Evolutionary conservation across 768 basidiomycete species (phyloP).

Genomic region (Tephrocybe sp.): DNA sequence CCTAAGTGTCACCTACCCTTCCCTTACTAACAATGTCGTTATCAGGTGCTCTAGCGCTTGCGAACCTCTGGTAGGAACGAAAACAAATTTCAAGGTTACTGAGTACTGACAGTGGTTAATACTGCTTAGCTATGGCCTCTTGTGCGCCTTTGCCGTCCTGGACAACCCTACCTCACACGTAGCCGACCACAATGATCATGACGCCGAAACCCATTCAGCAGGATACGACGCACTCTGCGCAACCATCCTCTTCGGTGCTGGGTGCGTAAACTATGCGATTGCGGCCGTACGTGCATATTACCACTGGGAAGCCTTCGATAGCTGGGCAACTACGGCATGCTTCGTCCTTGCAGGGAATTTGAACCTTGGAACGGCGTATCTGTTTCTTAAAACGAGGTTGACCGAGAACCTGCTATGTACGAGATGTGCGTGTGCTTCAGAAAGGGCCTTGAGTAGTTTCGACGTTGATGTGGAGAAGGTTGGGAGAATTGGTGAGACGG

Average conservation of each 20-base stretch:
- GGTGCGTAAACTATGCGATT: constrained; percentile 12
- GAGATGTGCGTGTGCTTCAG: background rate
- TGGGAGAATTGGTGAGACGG: too few species aligned
- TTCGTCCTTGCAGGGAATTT: constrained; percentile 9
- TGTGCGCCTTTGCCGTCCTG: constrained; percentile 10
- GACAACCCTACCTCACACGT: background rate
- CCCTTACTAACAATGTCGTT: background rate
- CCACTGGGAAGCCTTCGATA: background rate
- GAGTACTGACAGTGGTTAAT: background rate
- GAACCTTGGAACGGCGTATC: constrained; percentile 10
- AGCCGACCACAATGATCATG: background rate
- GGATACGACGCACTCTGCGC: constrained; percentile 13
- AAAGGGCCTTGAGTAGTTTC: background rate
- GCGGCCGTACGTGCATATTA: constrained; percentile 6
- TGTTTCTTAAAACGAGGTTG: constrained; percentile 11
- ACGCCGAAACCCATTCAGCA: background rate
- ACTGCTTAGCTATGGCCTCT: constrained; percentile 9
- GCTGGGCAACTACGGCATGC: constrained; percentile 3
- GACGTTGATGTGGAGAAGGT: background rate
- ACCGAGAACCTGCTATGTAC: background rate
- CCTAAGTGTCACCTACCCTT: background rate
- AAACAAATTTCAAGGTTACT: background rate
- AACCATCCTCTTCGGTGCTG: constrained; percentile 11
- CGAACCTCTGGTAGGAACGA: constrained; percentile 15
- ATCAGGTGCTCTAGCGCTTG: constrained; percentile 6